Base-by-base conservation (phyloP, 1,284 basidiomycete species). In the Xanthoconium separans region DNA sequence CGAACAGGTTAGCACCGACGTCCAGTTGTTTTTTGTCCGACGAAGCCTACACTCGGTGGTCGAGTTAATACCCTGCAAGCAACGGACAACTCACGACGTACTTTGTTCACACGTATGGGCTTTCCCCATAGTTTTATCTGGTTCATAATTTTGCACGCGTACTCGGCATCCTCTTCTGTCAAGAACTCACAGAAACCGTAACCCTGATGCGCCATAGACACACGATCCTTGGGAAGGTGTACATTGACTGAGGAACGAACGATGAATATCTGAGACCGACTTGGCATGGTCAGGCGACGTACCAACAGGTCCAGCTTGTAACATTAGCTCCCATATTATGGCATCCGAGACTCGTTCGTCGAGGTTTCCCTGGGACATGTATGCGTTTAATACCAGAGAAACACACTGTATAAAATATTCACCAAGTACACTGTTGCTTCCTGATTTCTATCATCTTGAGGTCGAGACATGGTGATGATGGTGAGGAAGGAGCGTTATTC, bases 121-220 rank as follows among this genome's bases (percentile, higher is more conserved):
- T 98, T 98, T 41, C 97, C 96, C 82, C 92, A 99, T 48, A 99
- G 77, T 75, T 99, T 99, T 72, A 99, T 98, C 77, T 98, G 96
- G 73, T 99, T 98, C 95, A 99, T 96, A 66, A 98, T 98, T 79
- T 97, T 97, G 81, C 94, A 97, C 57, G 95, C 96, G 72, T 99
- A 99, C 75, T 99, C 95, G 62, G 96, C 95, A 75, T 98, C 97
- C 70, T 95, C 92, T 75, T 98, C 95, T 39, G 94, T 95, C 71
- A 95, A 78, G 73, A 98, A 98, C 78, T 99, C 96, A 80, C 96
- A 98, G 76, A 99, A 99, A 46, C 95, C 96, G 73, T 98, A 99
- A 48, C 96, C 95, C 76, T 99, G 97, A 71, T 99, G 96, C 4
- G 91, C 81, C 89, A 95, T 95, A 12, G 95, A 97, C 59, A 99